Evolutionary conservation across 2,329 filamentous ascomycete species (phyloP).

Genomic region (Aspergillus arachidicola): DNA sequence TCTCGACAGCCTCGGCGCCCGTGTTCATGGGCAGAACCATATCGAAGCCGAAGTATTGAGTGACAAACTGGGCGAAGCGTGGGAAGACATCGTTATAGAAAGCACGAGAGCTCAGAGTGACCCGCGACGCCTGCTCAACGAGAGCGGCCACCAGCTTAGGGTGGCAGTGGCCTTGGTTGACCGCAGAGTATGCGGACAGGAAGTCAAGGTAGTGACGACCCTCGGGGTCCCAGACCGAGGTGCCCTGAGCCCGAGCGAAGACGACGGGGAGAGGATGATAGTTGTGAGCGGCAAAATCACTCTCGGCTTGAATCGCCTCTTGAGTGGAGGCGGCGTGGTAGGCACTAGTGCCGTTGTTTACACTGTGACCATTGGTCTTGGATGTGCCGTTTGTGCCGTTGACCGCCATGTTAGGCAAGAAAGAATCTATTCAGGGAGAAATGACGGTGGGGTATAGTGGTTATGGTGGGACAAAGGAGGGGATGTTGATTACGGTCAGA

Average conservation of each 20-base stretch:
- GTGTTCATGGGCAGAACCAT: slow-evolving; percentile 99
- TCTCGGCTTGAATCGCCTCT: slow-evolving; percentile 77
- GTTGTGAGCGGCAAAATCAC: slow-evolving; percentile 91
- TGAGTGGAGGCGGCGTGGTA: slow-evolving; percentile 79
- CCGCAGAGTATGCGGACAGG: slow-evolving; percentile 94
- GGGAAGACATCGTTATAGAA: slow-evolving; percentile 99
- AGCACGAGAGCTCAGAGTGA: slow-evolving; percentile 90
- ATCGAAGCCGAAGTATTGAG: slow-evolving; percentile 86
- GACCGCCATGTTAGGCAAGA: slow-evolving; percentile 25
- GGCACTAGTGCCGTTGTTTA: slow-evolving; percentile 44
- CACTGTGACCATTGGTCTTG: slow-evolving; percentile 7
- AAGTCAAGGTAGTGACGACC: slow-evolving; percentile 96
- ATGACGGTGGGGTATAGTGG: background rate
- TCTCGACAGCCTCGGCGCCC: slow-evolving; percentile 93
- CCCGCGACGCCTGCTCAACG: slow-evolving; percentile 80
- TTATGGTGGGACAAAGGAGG: background rate
- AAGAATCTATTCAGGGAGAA: slow-evolving; percentile 15
- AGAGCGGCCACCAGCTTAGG: slow-evolving; percentile 91
- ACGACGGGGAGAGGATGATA: slow-evolving; percentile 97
- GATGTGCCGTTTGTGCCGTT: slow-evolving; percentile 9
- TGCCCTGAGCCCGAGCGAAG: slow-evolving; percentile 81
- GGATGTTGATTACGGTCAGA: background rate
- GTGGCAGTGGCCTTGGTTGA: slow-evolving; percentile 98
- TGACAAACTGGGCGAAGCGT: slow-evolving; percentile 90
- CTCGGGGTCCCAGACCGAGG: slow-evolving; percentile 95